Base-by-base conservation (phyloP, 768 basidiomycete genomes). In the Tremella mesenterica region DNA sequence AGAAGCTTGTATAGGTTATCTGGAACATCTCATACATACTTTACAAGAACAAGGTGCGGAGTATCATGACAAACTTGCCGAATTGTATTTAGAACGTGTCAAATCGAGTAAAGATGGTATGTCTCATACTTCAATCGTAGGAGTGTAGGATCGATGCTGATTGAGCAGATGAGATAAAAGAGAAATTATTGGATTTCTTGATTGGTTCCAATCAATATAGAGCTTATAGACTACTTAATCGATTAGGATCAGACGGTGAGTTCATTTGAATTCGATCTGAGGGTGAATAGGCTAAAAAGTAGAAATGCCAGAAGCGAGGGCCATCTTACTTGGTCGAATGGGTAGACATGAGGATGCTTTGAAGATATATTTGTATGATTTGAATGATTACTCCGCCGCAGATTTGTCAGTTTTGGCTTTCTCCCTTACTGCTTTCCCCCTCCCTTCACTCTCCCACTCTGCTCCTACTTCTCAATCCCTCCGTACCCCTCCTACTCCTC, bases 271-370 rank as follows among this genome's bases (percentile, higher is more conserved):
- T 2, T 20, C 10, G 23, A n/a, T n/a, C 21, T 23, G 23, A 28
- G 30, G 3, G 7, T 8, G 6, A 14, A 14, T 18, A 28, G 18
- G 21, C n/a, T 1, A 45, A 10, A 16, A 7, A 18, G 12, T 25
- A 91, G 90, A 89, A 63, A 77, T 95, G 33, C 89, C 81, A 54
- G 90, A 97, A 72, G 90, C 88, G 14, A 83, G 90, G 36, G 95
- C 95, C 0, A 83, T 96, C 54, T 79, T 99, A 6, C 76, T 96
- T 9, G 95, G 95, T 9, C 80, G 86, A 41, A 78, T 96, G 56
- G 89, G 86, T 1, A 82, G 88, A 50, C 93, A 97, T 57, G 89
- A 95, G 57, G 88, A 85, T 56, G 91, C 93, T 0, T 80, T 97
- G n/a, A 88, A 92, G 66, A 80, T 93, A 13, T 99, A 97, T 69